Percentiles rank a stretch among this genome's conserved stretches.
These are phyloP conservation scores for Stellera chamaejasme DNA, from an alignment of 345 rosid genomes.

Conservation along the genomic window DNA sequence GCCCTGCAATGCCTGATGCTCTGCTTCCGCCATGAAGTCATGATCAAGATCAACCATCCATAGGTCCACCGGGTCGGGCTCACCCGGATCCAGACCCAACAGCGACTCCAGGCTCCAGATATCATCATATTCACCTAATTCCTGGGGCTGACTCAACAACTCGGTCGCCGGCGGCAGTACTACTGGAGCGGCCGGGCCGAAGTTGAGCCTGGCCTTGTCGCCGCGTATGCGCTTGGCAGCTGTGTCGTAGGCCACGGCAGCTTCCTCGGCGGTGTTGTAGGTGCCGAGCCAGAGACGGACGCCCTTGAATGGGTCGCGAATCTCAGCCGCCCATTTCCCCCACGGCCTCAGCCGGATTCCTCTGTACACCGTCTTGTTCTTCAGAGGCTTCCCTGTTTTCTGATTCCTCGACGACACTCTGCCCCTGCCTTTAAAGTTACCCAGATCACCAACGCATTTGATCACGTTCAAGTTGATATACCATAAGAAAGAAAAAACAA, in stretches of 20 bases:
- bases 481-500: not conserved
- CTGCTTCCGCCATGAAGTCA: constrained; percentile 29
- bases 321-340: constrained; percentile 71
- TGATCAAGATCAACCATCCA: constrained; percentile 67
- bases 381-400: constrained; percentile 9
- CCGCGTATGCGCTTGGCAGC: constrained; percentile 64
- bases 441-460: no score
- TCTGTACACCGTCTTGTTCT: constrained; percentile 38
- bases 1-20: constrained; percentile 15
- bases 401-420: constrained; percentile 1
- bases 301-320: constrained; percentile 47
- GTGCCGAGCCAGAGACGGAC: constrained; percentile 63
- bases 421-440: not conserved
- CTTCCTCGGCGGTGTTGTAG: constrained; percentile 45
- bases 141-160: not conserved
- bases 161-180: constrained; percentile 29
- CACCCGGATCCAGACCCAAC: constrained; percentile 37
- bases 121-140: no score
- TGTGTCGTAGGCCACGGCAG: constrained; percentile 48
- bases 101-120: constrained; percentile 55
- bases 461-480: not conserved
- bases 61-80: constrained; percentile 28
- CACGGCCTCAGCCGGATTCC: constrained; percentile 60
- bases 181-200: constrained; percentile 3
- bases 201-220: constrained; percentile 61